Percentiles rank a stretch among this genome's conserved stretches.
Conservation (phyloP, 2,329 filamentous ascomycete genomes). For the Botrytis fabae region DNA sequence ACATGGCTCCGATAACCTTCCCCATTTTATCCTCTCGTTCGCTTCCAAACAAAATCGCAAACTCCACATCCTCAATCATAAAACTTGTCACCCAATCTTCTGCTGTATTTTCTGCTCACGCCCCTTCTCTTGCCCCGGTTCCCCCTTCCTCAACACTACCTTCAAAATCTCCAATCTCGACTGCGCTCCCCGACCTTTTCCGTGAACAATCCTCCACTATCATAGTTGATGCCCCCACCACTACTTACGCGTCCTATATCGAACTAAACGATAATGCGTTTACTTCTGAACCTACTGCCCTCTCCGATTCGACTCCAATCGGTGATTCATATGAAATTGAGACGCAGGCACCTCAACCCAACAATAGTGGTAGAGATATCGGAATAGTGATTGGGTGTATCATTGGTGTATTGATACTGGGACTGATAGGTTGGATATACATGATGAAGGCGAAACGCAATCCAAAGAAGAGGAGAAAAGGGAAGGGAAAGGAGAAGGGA, state of each 20-base stretch:
- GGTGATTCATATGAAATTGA: not conserved
- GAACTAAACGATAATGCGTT: conserved; percentile 9
- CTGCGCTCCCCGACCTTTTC: not conserved
- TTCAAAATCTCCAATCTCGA: not conserved
- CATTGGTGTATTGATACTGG: conserved; percentile 2
- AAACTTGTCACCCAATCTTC: not conserved
- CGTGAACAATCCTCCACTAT: conserved; percentile 6
- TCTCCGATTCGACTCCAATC: not conserved
- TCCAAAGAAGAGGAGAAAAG: not conserved
- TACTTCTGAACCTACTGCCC: not conserved
- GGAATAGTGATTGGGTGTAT: conserved; percentile 16
- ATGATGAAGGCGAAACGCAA: not conserved
- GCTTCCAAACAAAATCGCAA: not conserved
- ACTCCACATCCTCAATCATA: not conserved
- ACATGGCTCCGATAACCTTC: conserved; percentile 11
- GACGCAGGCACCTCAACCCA: not conserved
- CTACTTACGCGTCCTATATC: conserved; percentile 4
- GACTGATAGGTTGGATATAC: not conserved
- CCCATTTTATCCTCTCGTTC: conserved; percentile 1
- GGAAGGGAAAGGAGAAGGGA: not conserved
- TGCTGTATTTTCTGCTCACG: not conserved
- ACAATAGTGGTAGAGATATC: not conserved
- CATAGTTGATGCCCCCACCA: conserved; percentile 7
- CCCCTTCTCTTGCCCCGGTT: not conserved
- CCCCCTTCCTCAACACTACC: not conserved